phyloP scores from a whole-genome alignment of 352 stramenopile genomes.

The Thalassiosira livingstoniorum region DNA sequence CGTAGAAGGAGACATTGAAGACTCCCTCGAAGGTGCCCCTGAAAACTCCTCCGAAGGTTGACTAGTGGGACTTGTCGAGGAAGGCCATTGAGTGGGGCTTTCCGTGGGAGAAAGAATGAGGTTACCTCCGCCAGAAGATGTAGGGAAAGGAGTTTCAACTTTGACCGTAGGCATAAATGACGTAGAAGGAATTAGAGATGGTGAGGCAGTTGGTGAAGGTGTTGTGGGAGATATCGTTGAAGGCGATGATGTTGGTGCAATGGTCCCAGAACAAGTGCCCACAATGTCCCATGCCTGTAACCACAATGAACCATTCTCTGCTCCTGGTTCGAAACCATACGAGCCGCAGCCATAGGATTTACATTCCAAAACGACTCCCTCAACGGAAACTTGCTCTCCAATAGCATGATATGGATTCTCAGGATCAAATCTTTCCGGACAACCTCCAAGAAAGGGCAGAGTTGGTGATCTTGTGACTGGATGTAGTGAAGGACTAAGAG shows the following conservation, averaged over 20 bases:
- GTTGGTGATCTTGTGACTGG: not conserved
- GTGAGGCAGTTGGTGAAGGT: not conserved
- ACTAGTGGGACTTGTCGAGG: constrained; percentile 19
- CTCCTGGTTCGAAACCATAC: constrained; percentile 10
- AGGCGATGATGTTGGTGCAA: constrained; percentile 1
- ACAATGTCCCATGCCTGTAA: constrained; percentile 3
- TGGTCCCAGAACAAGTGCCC: constrained; percentile 4
- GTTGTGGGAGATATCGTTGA: not conserved
- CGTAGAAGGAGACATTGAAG: too few relatives aligned
- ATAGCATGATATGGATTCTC: constrained; percentile 6
- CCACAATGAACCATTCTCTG: not conserved
- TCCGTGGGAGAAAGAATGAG: not conserved
- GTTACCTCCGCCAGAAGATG: not conserved
- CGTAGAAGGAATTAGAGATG: not conserved
- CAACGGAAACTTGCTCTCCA: not conserved
- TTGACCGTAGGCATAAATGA: constrained; percentile 28
- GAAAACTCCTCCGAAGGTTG: too few relatives aligned
- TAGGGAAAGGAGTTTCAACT: constrained; percentile 11
- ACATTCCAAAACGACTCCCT: constrained; percentile 18
- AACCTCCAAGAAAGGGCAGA: not conserved
- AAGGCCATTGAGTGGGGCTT: not conserved
- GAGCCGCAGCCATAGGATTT: constrained; percentile 2
- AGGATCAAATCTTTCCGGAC: constrained; percentile 4
- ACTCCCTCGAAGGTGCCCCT: too few relatives aligned
- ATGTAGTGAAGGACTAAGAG: not conserved